Percentiles rank a stretch among this genome's conserved stretches.
Conservation (phyloP, 1,284 basidiomycete genomes). For the Sphaerobolus stellatus region DNA sequence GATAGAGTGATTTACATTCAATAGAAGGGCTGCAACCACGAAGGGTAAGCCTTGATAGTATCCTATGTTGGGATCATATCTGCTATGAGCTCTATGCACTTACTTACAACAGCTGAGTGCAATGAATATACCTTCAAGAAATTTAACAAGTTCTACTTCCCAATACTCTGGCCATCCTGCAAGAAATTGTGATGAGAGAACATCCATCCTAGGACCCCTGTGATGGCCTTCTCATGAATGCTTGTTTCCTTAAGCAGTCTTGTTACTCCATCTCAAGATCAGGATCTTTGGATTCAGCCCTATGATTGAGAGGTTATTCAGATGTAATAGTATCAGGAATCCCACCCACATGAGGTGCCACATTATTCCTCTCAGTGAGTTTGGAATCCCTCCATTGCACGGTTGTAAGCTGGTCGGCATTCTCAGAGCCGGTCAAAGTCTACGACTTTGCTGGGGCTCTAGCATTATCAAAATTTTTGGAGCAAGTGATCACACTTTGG, state of each 20-base stretch:
- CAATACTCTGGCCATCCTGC: constrained; percentile 85
- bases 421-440: too few relatives aligned
- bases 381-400: constrained; percentile 92
- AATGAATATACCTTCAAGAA: constrained; percentile 97
- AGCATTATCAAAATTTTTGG: too few relatives aligned
- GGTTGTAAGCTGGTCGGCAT: constrained; percentile 81
- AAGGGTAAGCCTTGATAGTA: constrained; percentile 98
- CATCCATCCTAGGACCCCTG: constrained; percentile 88
- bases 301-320: constrained; percentile 29
- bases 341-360: constrained; percentile 91
- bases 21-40: constrained; percentile 87
- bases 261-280: constrained; percentile 86
- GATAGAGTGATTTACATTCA: constrained; percentile 89
- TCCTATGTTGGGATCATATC: constrained; percentile 92
- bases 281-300: constrained; percentile 86
- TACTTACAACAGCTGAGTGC: constrained; percentile 38
- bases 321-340: constrained; percentile 12
- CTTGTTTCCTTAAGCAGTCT: constrained; percentile 81
- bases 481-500: too few relatives aligned
- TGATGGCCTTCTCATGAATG: constrained; percentile 91
- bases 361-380: constrained; percentile 86
- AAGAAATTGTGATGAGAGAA: constrained; percentile 99
- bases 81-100: constrained; percentile 29
- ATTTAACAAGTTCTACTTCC: constrained; percentile 96
- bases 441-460: too few relatives aligned